Conservation (phyloP, 495 filamentous ascomycete genomes). For the Articulospora tetracladia region DNA sequence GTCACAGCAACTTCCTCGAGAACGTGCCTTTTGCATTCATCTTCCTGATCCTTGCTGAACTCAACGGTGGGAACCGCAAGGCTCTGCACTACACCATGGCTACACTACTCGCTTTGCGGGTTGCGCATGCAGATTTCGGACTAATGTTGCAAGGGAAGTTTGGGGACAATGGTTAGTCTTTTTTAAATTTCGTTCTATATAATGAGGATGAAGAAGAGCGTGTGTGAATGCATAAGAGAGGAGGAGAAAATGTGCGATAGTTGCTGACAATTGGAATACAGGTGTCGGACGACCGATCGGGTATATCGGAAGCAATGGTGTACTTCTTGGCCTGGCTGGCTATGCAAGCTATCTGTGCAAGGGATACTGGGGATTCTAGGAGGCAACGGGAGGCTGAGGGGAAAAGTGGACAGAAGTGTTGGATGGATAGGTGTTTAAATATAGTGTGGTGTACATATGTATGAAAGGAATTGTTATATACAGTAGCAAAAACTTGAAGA, state of each 20-base stretch:
- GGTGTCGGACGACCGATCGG: slow-evolving; percentile 21
- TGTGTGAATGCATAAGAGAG: too few species aligned
- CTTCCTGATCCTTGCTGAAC: slow-evolving; percentile 50
- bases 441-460: too few species aligned
- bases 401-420: neutral
- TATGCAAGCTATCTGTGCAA: slow-evolving; percentile 24
- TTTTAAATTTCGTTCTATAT: too few species aligned
- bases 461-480: too few species aligned
- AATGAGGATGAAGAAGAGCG: too few species aligned
- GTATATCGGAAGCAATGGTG: slow-evolving; percentile 18
- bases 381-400: neutral
- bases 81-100: slow-evolving; percentile 22
- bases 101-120: slow-evolving; percentile 6
- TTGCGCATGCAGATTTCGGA: slow-evolving; percentile 22
- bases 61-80: slow-evolving; percentile 42
- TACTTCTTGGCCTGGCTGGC: slow-evolving; percentile 22
- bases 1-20: slow-evolving; percentile 85
- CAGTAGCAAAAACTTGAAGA: too few species aligned
- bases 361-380: slow-evolving; percentile 28
- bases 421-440: too few species aligned
- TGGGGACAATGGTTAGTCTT: slow-evolving; percentile 12
- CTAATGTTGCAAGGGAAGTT: slow-evolving; percentile 15
- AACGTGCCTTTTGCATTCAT: slow-evolving; percentile 77
- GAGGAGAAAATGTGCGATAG: too few species aligned
- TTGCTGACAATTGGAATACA: too few species aligned